Evolutionary conservation across 2,329 filamentous ascomycete species (phyloP), one percentile per base, ranked within the genome.

Genomic region (Raffaelea deltoideospora): DNA sequence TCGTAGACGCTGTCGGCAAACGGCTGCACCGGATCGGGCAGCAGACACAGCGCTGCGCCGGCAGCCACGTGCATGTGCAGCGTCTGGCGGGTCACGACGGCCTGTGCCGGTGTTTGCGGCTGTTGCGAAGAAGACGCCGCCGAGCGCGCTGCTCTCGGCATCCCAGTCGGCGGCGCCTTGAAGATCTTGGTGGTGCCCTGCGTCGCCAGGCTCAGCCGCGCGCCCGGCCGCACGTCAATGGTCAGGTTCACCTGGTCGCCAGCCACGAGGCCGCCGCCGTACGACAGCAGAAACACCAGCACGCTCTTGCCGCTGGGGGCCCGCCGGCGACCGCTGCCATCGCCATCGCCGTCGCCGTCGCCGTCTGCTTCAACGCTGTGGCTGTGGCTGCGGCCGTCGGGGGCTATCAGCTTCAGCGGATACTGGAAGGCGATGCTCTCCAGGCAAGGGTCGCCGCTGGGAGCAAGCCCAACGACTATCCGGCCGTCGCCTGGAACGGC

Each of bases 131-230:
- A n/a, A n/a, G n/a, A n/a, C n/a, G n/a, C n/a, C n/a, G n/a, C n/a
- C n/a, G n/a, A n/a, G n/a, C n/a, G n/a, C n/a, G n/a, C n/a, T n/a
- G n/a, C n/a, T n/a, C n/a, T n/a, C n/a, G n/a, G n/a, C n/a, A n/a
- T n/a, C n/a, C n/a, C n/a, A n/a, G n/a, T n/a, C n/a, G n/a, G n/a
- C 17, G 38, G 27, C 1, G 85, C 81, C 53, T 90, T 93, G 69
- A 94, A 96, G 48, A 98, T 76, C 61, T 96, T 98, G 41, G 90
- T 96, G 58, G 86, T 85, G 36, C 88, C 88, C 62, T 78, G 74
- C 1, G 74, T 79, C 41, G 72, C 70, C 26, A 78, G 59, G 47
- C 66, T 74, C 37, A 95, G 69, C 41, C 75, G 77, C 5, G 84
- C 78, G 3, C 61, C 58, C 3, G 65, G 47, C 10, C 72, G 70